phyloP scores from a whole-genome alignment of 2,329 filamentous ascomycete species.

The Penicillium sp. region DNA sequence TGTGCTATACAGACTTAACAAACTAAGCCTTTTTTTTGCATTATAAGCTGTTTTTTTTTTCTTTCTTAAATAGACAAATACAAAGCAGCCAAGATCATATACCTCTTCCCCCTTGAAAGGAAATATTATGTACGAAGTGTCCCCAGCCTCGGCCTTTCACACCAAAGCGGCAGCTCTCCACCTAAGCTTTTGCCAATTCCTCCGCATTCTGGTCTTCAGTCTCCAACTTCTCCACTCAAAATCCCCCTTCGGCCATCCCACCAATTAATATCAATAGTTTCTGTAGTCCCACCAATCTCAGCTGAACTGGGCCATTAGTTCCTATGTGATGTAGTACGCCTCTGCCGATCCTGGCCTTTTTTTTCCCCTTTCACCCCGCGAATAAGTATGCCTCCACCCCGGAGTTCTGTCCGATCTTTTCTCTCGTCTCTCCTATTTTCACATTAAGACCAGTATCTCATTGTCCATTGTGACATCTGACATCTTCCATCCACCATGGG shows the following conservation, averaged over 20 bases:
- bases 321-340: background rate
- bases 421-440: background rate
- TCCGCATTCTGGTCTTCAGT: constrained; percentile 5
- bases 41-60: background rate
- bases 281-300: background rate
- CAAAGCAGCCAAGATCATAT: background rate
- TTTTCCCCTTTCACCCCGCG: constrained; percentile 2
- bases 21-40: background rate
- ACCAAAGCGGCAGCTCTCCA: constrained; percentile 12
- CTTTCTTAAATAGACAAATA: background rate
- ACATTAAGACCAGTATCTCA: background rate
- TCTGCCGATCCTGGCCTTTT: background rate
- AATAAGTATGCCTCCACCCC: background rate
- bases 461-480: background rate
- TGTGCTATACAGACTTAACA: background rate
- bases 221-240: constrained; percentile 1
- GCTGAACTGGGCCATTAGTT: constrained; percentile 1
- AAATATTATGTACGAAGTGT: background rate
- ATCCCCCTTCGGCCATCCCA: background rate
- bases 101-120: background rate
- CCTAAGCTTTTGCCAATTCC: constrained; percentile 22
- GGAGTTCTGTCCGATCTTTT: background rate
- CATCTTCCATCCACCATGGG: constrained; percentile 14
- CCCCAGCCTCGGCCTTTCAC: background rate
- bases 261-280: constrained; percentile 4